These are phyloP conservation scores for Botrytis pseudocinerea DNA, from an alignment of 2,329 filamentous ascomycete genomes.

Conservation along the genomic window DNA sequence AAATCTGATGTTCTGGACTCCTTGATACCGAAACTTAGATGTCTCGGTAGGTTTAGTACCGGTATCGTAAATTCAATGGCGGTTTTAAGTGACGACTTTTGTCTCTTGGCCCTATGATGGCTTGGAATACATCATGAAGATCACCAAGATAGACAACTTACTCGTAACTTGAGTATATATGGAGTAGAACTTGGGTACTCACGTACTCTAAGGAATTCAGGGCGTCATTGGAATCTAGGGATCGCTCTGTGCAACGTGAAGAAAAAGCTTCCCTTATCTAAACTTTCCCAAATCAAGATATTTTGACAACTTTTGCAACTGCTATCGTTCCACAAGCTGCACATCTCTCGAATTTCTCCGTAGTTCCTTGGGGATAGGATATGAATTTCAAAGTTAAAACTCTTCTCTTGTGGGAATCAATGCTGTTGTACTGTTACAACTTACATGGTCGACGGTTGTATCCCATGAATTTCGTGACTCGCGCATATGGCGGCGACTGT, in stretches of 20 bases:
- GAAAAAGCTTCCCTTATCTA: neutral
- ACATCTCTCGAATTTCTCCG: neutral
- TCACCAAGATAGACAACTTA: neutral
- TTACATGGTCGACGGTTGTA: neutral
- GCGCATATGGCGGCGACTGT: conserved; percentile 18
- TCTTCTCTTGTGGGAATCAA: neutral
- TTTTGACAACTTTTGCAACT: neutral
- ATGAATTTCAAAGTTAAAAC: neutral
- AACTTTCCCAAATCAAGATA: neutral
- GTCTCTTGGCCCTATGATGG: neutral
- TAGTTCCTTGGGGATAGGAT: neutral
- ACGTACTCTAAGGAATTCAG: neutral
- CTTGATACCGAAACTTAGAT: neutral
- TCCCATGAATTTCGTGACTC: conserved; percentile 4
- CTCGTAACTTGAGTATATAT: conserved; percentile 2
- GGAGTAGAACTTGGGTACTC: neutral
- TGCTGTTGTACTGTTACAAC: neutral
- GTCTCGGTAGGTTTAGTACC: neutral
- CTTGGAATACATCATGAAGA: neutral
- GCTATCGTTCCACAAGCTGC: neutral
- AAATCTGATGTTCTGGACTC: neutral
- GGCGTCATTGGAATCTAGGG: neutral
- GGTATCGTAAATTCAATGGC: neutral
- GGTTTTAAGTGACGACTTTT: neutral
- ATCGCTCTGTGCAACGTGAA: neutral